Evolutionary conservation across 768 basidiomycete genomes (phyloP), one percentile per base, ranked within the genome.

Genomic region (Macrolepiota dolichaula): DNA sequence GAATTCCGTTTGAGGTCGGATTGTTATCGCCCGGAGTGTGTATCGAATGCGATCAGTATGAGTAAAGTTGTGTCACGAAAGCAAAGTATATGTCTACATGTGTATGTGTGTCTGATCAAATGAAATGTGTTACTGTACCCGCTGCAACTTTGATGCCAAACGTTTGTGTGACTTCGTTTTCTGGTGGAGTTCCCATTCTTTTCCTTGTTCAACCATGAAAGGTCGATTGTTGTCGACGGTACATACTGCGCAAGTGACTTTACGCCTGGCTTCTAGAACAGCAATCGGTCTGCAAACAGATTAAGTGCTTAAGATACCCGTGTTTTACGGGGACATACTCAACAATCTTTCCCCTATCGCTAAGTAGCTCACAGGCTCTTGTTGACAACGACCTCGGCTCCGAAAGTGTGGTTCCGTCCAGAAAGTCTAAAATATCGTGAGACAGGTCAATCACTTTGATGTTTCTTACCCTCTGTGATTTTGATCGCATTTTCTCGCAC

Each of bases 281-380:
- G 79, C 78, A 1, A 73, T 71, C 2, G 91, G 89, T 63, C 91
- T 94, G 59, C 22, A n/a, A n/a, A n/a, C n/a, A n/a, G n/a, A n/a
- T n/a, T n/a, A n/a, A n/a, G n/a, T n/a, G n/a, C n/a, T n/a, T n/a
- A n/a, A n/a, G n/a, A n/a, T n/a, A n/a, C n/a, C n/a, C n/a, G n/a
- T n/a, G n/a, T 38, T 25, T 65, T 22, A 12, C 59, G n/a, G 25
- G 32, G 62, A 68, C 88, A 77, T 72, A 55, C 78, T 77, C 68
- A 37, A 71, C 64, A 12, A 80, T 69, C 68, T 80, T 85, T 15
- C 69, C 70, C 1, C 73, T 70, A 47, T 81, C 70, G 3, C 66
- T 68, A 13, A 91, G 79, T 76, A 92, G 76, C 50, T 71, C 70
- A n/a, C 67, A 68, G 4, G 89, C 89, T 17, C 71, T 66, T 2